Base-by-base conservation (phyloP, 306 rosid species). In the Inga laurina region DNA sequence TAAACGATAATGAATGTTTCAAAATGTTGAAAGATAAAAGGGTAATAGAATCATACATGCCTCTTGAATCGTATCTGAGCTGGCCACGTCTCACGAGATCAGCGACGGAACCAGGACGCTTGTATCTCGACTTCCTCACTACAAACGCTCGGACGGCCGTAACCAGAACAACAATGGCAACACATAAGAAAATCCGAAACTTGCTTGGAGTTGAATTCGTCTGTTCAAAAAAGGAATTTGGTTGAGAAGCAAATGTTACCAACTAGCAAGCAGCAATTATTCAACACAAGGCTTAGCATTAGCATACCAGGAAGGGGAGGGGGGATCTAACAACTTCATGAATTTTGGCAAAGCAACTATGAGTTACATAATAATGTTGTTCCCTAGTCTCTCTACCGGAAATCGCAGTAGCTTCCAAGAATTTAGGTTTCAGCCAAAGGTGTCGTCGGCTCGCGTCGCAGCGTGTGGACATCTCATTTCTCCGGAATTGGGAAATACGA, bases 51-150 rank as follows among this genome's bases (percentile, higher is more conserved):
- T 82, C 99, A 86, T 96, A 96, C 99, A 96, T 96, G 99, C 99
- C 99, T 92, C 98, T 92, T 90, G 94, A 92, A 88, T 96, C 98
- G 2, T 97, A 96, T 86, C 93, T 89, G n/a, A 93, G 92, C 83
- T 96, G 99, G 35, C 99, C 99, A 14, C 99, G 98, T 68, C 99
- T 85, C 39, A 96, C 96, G 2, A 96, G 91, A 91, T 96, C 98
- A 74, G 97, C 98, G 0, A 96, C 97, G 24, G 98, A 93, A 79
- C 99, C 99, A 75, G 96, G 91, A 35, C 84, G 92, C 19, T 76
- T 82, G 30, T 85, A 77, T 77, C 88, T 90, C 10, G 88, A 81
- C 74, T 90, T 87, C 89, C 88, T 86, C 68, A 39, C 78, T 24
- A 37, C 78, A 76, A 77, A 87, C 22, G 77, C 79, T 85, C 91